A percentile compares a stretch with the other conserved stretches of the same genome.
These are phyloP conservation scores for Pyronema omphalodes DNA, from an alignment of 495 filamentous ascomycete species.

Conservation along the genomic window DNA sequence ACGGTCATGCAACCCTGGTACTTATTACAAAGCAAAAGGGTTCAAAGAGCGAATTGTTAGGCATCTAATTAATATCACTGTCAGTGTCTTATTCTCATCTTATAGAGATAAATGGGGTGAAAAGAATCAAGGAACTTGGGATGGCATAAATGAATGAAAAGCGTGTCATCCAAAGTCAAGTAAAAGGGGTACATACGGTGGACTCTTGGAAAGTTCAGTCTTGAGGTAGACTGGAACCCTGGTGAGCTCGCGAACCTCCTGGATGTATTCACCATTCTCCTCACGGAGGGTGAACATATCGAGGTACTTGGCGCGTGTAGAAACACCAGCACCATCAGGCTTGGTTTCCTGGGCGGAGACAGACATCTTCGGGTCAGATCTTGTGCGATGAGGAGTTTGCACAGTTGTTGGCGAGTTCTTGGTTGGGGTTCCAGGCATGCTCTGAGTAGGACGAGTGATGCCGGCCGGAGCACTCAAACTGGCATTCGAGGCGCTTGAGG, in stretches of 20 bases:
- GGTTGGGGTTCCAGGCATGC: slow-evolving; percentile 81
- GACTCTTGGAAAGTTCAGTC: slow-evolving; percentile 95
- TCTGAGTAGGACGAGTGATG: slow-evolving; percentile 63
- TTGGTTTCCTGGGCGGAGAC: slow-evolving; percentile 50
- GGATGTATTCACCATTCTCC: slow-evolving; percentile 87
- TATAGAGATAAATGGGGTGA: too few species aligned
- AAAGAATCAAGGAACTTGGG: background rate
- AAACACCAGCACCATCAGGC: slow-evolving; percentile 31
- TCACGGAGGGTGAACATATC: slow-evolving; percentile 78
- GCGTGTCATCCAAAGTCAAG: background rate
- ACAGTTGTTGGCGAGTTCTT: slow-evolving; percentile 48
- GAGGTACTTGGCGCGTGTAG: slow-evolving; percentile 88
- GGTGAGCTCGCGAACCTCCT: slow-evolving; percentile 95
- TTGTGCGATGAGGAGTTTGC: slow-evolving; percentile 66
- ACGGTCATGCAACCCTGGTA: background rate
- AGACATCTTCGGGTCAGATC: slow-evolving; percentile 80
- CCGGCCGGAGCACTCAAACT: slow-evolving; percentile 11
- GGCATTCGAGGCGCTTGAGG: slow-evolving; percentile 4
- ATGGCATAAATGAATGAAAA: background rate
- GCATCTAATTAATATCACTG: slow-evolving; percentile 43
- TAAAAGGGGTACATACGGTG: slow-evolving; percentile 53
- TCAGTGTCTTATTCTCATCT: slow-evolving; percentile 20
- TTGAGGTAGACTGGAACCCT: slow-evolving; percentile 90
- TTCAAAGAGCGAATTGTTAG: slow-evolving; percentile 94
- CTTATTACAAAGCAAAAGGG: slow-evolving; percentile 69